Evolutionary conservation across 2,329 filamentous ascomycete species (phyloP).

Genomic region (Diplodia sapinea): DNA sequence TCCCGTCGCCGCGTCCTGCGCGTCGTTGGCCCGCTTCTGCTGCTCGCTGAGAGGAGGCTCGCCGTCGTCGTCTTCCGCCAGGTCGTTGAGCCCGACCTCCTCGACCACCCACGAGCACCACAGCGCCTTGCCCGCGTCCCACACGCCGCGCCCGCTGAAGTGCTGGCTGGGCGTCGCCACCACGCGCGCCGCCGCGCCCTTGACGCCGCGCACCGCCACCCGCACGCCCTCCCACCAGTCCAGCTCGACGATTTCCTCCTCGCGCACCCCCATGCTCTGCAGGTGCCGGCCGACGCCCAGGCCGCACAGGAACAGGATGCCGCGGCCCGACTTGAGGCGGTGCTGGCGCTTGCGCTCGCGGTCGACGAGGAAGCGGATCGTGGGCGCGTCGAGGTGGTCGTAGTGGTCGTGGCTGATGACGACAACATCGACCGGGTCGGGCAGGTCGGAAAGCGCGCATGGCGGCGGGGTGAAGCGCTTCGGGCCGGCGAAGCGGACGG

Average conservation of each 20-base stretch:
- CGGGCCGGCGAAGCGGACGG: slow-evolving; percentile 55
- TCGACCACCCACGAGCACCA: slow-evolving; percentile 58
- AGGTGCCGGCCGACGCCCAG: slow-evolving; percentile 50
- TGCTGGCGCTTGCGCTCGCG: slow-evolving; percentile 3
- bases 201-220: slow-evolving; percentile 43
- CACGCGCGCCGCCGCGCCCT: slow-evolving; percentile 49
- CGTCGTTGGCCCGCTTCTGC: no score
- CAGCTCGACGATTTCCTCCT: slow-evolving; percentile 52
- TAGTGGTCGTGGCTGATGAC: slow-evolving; percentile 64
- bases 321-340: not conserved
- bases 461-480: slow-evolving; percentile 60
- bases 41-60: no score
- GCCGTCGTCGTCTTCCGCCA: not conserved
- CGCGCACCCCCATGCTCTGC: slow-evolving; percentile 45
- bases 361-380: slow-evolving; percentile 45
- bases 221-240: slow-evolving; percentile 59
- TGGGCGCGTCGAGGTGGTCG: slow-evolving; percentile 59
- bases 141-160: slow-evolving; percentile 50
- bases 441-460: slow-evolving; percentile 56
- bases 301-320: slow-evolving; percentile 47
- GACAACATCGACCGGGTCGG: slow-evolving; percentile 56
- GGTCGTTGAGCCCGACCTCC: slow-evolving; percentile 33
- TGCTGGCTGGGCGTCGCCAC: slow-evolving; percentile 58
- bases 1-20: no score
- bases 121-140: slow-evolving; percentile 50